Evolutionary conservation across 2,329 filamentous ascomycete species (phyloP).

Genomic region (Colletotrichum nymphaeae): DNA sequence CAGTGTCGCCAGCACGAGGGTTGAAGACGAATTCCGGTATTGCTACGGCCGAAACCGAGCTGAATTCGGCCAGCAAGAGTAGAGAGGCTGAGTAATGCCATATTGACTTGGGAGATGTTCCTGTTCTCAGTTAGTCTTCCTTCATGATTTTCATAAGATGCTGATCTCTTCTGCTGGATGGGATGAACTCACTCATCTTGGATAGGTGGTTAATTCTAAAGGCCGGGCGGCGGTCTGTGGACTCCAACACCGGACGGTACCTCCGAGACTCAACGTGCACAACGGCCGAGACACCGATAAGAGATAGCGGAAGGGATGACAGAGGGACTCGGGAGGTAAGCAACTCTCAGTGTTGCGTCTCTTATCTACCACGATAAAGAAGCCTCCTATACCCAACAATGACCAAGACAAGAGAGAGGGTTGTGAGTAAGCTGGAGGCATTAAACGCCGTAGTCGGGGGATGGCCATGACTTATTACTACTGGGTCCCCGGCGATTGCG

Average conservation of each 20-base stretch:
- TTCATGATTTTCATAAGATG: not conserved
- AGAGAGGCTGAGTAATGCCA: constrained; percentile 19
- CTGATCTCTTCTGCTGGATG: constrained; percentile 10
- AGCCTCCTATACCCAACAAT: not conserved
- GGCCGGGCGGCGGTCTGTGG: constrained; percentile 7
- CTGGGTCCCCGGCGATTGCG: constrained; percentile 25
- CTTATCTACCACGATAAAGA: not conserved
- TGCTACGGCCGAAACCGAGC: constrained; percentile 10
- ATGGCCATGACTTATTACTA: constrained; percentile 32
- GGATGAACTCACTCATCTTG: constrained; percentile 35
- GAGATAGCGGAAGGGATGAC: constrained; percentile 3
- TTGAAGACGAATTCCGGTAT: constrained; percentile 39
- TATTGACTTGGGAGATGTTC: not conserved
- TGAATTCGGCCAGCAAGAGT: constrained; percentile 6
- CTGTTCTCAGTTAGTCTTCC: not conserved
- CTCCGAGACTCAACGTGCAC: constrained; percentile 18
- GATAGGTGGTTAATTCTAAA: not conserved
- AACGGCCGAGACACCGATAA: constrained; percentile 24
- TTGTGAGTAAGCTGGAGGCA: constrained; percentile 3
- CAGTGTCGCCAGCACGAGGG: constrained; percentile 46
- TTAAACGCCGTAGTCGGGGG: constrained; percentile 29
- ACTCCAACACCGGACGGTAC: constrained; percentile 23
- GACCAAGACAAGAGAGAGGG: not conserved
- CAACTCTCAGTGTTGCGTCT: not conserved
- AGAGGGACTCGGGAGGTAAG: not conserved